phyloP scores from a whole-genome alignment of 202 grass and related monocot species.

The Schoenoplectus tabernaemontani region DNA sequence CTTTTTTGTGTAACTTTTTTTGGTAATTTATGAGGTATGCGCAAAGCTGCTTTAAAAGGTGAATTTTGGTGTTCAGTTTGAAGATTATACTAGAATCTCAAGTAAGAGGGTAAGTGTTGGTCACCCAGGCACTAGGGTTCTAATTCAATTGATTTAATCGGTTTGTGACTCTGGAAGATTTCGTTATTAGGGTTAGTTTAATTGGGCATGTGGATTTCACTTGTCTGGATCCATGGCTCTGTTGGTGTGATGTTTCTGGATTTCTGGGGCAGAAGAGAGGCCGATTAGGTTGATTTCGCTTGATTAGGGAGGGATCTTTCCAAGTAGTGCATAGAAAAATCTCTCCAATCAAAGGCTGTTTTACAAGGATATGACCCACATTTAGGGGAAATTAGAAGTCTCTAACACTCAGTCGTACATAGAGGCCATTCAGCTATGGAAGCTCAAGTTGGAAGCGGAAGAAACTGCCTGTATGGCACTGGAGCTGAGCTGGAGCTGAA shows the following conservation, averaged over 20 bases:
- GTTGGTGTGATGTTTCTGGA: slow-evolving; percentile 75
- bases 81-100: neutral
- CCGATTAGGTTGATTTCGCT: slow-evolving; percentile 28
- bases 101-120: neutral
- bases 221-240: slow-evolving; percentile 83
- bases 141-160: neutral
- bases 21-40: slow-evolving; percentile 1
- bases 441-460: slow-evolving; percentile 56
- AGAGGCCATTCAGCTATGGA: slow-evolving; percentile 30
- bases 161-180: neutral
- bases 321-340: too few species aligned
- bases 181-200: slow-evolving; percentile 16
- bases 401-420: neutral
- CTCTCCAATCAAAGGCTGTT: slow-evolving; percentile 4
- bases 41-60: neutral
- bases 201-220: slow-evolving; percentile 80
- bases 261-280: slow-evolving; percentile 50
- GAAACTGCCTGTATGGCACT: slow-evolving; percentile 41
- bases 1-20: neutral
- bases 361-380: neutral
- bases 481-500: slow-evolving; percentile 48
- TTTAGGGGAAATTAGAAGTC: slow-evolving; percentile 8
- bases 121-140: neutral
- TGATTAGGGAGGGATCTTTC: too few species aligned
- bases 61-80: slow-evolving; percentile 10